These are phyloP conservation scores for Xylaria curta DNA, from an alignment of 495 filamentous ascomycete species.

Conservation along the genomic window DNA sequence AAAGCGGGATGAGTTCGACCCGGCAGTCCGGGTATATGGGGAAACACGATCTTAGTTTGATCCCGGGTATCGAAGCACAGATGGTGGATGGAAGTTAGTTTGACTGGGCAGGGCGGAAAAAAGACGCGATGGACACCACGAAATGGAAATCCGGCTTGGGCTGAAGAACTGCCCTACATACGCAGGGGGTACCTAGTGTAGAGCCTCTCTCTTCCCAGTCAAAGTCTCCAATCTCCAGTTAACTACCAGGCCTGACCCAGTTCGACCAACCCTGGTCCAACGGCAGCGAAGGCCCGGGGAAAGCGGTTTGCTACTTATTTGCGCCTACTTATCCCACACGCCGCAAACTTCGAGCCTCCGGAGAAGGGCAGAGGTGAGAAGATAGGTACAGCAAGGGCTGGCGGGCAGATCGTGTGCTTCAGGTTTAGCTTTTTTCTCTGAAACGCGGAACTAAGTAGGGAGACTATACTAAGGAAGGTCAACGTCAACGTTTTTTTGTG, in stretches of 20 bases:
- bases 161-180: conserved; percentile 14
- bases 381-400: not conserved
- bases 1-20: conserved; percentile 22
- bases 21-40: conserved; percentile 23
- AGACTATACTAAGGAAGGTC: conserved; percentile 24
- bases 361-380: not conserved
- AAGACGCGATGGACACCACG: conserved; percentile 20
- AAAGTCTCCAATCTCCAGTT: conserved; percentile 25
- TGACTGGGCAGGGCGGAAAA: conserved; percentile 16
- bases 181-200: conserved; percentile 20
- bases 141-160: conserved; percentile 16
- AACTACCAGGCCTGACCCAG: conserved; percentile 12
- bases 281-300: conserved; percentile 15
- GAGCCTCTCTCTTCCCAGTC: conserved; percentile 27
- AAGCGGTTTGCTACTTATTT: conserved; percentile 11
- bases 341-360: not conserved
- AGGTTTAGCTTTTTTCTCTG: conserved; percentile 10
- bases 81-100: conserved; percentile 13
- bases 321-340: not conserved
- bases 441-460: conserved; percentile 12
- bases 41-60: conserved; percentile 23
- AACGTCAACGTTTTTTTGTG: conserved; percentile 28
- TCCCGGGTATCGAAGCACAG: conserved; percentile 15
- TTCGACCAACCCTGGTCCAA: conserved; percentile 17
- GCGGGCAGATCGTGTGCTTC: conserved; percentile 7